These are phyloP conservation scores for Dissoconium aciculare DNA, from an alignment of 2,329 filamentous ascomycete genomes.

Conservation along the genomic window DNA sequence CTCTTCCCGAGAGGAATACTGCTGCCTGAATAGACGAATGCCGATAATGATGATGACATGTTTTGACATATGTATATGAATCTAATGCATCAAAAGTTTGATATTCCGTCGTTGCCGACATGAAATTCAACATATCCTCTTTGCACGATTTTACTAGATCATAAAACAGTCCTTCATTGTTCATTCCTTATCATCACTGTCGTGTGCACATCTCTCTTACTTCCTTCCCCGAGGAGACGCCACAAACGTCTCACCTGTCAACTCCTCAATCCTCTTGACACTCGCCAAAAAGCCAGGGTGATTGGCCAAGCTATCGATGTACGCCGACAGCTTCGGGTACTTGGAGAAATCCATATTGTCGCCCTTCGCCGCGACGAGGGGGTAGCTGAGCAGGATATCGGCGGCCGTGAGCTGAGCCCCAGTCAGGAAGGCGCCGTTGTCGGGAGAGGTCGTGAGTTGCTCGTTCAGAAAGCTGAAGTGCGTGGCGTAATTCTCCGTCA, in stretches of 20 bases:
- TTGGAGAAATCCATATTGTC: conserved; percentile 27
- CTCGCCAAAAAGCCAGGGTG: conserved; percentile 33
- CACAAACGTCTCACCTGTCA: conserved; percentile 18
- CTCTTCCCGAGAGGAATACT: no score
- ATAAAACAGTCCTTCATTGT: no score
- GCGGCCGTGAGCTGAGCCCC: conserved; percentile 35
- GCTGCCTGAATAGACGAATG: no score
- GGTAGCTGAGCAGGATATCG: conserved; percentile 40
- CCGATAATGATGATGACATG: no score
- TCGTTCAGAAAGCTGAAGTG: conserved; percentile 38
- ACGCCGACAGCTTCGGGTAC: conserved; percentile 35
- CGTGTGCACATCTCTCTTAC: no score
- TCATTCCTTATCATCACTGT: no score
- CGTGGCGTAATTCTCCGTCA: conserved; percentile 33
- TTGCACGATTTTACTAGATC: no score
- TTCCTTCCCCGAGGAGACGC: background rate
- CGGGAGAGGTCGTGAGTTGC: conserved; percentile 33
- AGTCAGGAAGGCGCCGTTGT: conserved; percentile 37
- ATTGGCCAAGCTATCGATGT: conserved; percentile 31
- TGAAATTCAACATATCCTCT: no score
- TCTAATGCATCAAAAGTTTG: no score
- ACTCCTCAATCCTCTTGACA: conserved; percentile 36
- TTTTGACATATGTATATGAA: no score
- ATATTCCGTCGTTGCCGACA: no score
- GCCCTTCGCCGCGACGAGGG: conserved; percentile 31